phyloP scores from a whole-genome alignment of 176 grass and related monocot species.

The Paspalum notatum region DNA sequence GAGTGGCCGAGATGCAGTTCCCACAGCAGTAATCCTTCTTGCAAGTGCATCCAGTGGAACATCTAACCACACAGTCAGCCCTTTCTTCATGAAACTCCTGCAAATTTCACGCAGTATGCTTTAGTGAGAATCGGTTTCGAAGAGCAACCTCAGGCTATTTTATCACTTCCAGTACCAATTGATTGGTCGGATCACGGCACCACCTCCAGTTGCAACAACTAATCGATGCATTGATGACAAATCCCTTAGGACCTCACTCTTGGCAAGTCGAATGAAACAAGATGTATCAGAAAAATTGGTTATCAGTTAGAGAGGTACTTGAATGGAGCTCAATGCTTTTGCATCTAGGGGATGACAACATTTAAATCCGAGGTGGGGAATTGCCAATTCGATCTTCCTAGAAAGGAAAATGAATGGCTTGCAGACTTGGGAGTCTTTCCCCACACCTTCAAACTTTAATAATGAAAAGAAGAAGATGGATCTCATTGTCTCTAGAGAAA shows the following conservation, averaged over 20 bases:
- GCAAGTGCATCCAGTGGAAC: constrained; percentile 90
- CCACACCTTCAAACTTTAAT: not conserved
- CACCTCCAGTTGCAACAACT: constrained; percentile 94
- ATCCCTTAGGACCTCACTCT: constrained; percentile 88
- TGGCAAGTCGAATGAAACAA: constrained; percentile 55
- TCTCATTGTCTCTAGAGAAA: constrained; percentile 10
- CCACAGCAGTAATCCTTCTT: constrained; percentile 76
- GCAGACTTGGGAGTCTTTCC: not conserved
- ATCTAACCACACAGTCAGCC: constrained; percentile 83
- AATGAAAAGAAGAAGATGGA: not conserved
- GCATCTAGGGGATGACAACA: not conserved
- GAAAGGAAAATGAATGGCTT: not conserved
- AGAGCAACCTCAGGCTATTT: constrained; percentile 34
- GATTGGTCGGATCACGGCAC: constrained; percentile 86
- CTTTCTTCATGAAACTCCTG: constrained; percentile 93
- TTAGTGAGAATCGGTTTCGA: constrained; percentile 34
- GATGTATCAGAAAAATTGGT: constrained; percentile 42
- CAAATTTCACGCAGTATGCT: constrained; percentile 27
- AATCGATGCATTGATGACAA: constrained; percentile 83
- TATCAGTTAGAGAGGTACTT: constrained; percentile 18
- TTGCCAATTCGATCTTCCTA: constrained; percentile 26
- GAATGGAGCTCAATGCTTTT: constrained; percentile 21
- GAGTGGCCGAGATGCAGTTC: constrained; percentile 81
- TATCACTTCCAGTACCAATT: constrained; percentile 76
- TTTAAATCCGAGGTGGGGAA: not conserved